These are phyloP conservation scores for Chimonanthus praecox DNA, from an alignment of 164 flowering plant genomes.

Conservation along the genomic window DNA sequence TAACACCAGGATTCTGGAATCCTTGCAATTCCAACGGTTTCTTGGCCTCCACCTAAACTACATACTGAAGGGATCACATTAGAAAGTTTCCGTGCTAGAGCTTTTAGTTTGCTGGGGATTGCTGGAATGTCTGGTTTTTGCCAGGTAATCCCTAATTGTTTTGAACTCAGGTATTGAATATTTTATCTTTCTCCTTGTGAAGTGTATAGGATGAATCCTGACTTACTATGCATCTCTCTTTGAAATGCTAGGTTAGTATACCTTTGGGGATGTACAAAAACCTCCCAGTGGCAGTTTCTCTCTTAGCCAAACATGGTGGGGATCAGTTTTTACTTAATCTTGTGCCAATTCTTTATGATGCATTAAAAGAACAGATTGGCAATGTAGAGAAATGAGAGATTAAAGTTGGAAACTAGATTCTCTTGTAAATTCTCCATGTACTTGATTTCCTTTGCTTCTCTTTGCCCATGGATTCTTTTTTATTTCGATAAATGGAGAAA, in stretches of 20 bases:
- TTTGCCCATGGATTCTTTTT: not conserved
- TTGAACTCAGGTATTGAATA: not conserved
- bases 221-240: not conserved
- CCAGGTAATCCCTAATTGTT: constrained; percentile 40
- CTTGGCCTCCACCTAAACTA: constrained; percentile 83
- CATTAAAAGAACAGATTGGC: constrained; percentile 36
- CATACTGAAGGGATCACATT: constrained; percentile 41
- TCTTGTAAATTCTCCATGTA: not conserved
- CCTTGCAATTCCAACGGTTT: constrained; percentile 79
- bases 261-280: constrained; percentile 63
- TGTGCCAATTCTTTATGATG: constrained; percentile 44
- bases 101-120: constrained; percentile 76
- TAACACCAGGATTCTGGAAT: constrained; percentile 53
- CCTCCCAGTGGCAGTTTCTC: constrained; percentile 71
- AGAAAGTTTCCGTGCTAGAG: constrained; percentile 59
- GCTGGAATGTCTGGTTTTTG: constrained; percentile 88
- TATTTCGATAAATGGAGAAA: not conserved
- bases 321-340: constrained; percentile 69
- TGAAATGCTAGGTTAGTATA: constrained; percentile 57
- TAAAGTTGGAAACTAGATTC: not conserved
- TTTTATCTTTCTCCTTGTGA: not conserved
- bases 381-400: not conserved
- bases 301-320: constrained; percentile 77
- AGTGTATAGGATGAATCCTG: not conserved
- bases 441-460: not conserved